Evolutionary conservation across 768 basidiomycete genomes (phyloP).

Genomic region (Phallus indusiatus): DNA sequence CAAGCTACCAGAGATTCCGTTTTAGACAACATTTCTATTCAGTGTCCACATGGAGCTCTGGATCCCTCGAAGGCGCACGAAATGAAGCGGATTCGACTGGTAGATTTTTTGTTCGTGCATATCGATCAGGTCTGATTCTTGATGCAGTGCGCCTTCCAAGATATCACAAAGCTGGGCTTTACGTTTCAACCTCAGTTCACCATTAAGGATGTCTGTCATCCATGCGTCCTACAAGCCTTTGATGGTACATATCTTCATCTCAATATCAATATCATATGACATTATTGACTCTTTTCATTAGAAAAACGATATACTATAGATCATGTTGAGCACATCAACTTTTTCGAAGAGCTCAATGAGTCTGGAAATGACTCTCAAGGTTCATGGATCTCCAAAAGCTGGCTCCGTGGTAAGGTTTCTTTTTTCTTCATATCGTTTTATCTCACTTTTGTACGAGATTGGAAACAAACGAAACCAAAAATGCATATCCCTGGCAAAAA

Average conservation of each 20-base stretch:
- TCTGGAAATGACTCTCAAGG: conserved; percentile 33
- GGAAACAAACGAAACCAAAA: conserved; percentile 60
- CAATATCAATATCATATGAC: neutral
- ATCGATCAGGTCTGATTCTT: neutral
- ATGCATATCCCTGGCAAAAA: conserved; percentile 53
- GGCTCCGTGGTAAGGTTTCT: conserved; percentile 31
- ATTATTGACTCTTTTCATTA: conserved; percentile 19
- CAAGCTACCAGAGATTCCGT: neutral
- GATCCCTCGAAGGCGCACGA: conserved; percentile 48
- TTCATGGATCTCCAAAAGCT: conserved; percentile 70
- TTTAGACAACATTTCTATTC: conserved; percentile 22
- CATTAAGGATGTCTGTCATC: conserved; percentile 45
- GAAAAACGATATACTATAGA: conserved; percentile 61
- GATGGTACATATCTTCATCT: conserved; percentile 31
- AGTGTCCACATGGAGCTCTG: conserved; percentile 53
- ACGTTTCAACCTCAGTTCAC: conserved; percentile 38
- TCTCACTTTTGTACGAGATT: conserved; percentile 41
- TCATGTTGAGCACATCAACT: conserved; percentile 51
- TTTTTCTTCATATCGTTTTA: neutral
- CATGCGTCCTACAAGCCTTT: conserved; percentile 51
- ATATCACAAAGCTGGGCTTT: conserved; percentile 35
- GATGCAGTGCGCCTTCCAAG: conserved; percentile 29
- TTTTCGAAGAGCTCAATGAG: conserved; percentile 47
- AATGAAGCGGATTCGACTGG: conserved; percentile 63
- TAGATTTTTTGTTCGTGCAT: conserved; percentile 20